Evolutionary conservation across 1,284 basidiomycete genomes (phyloP).

Genomic region (Pseudozyma flocculosa): DNA sequence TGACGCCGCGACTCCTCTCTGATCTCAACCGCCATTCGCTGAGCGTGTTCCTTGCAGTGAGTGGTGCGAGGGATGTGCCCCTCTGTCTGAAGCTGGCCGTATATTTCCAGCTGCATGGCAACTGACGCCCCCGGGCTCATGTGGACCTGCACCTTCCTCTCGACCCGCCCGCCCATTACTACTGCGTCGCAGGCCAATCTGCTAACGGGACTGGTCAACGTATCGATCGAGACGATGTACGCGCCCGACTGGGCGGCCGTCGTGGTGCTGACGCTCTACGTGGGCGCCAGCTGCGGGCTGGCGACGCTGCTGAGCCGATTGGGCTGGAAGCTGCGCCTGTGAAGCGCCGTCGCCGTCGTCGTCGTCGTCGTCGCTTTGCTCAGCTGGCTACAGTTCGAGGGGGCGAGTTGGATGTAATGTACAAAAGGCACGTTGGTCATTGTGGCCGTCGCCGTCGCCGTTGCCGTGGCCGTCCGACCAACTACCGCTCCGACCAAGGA

Average conservation of each 20-base stretch:
- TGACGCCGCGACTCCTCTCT: constrained; percentile 67
- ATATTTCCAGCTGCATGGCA: too few relatives aligned
- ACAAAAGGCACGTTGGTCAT: too few relatives aligned
- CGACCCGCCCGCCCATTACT: too few relatives aligned
- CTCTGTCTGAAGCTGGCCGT: not conserved
- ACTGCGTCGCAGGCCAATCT: constrained; percentile 71
- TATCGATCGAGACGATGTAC: constrained; percentile 82
- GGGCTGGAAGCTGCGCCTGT: constrained; percentile 23
- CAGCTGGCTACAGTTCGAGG: too few relatives aligned
- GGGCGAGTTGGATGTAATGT: too few relatives aligned
- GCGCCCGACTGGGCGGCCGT: constrained; percentile 66
- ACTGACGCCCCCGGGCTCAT: too few relatives aligned
- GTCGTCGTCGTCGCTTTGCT: too few relatives aligned
- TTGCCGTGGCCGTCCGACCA: too few relatives aligned
- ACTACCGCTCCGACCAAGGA: too few relatives aligned
- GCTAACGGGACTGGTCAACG: constrained; percentile 79
- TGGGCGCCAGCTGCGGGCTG: constrained; percentile 63
- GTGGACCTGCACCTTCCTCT: too few relatives aligned
- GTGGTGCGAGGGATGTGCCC: constrained; percentile 52
- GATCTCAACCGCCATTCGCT: constrained; percentile 82
- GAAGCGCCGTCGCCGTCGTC: too few relatives aligned
- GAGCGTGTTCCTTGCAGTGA: constrained; percentile 75
- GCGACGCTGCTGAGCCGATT: constrained; percentile 10
- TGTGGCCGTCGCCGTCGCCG: too few relatives aligned
- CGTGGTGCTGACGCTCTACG: constrained; percentile 69